A percentile compares a stretch with the other conserved stretches of the same genome.
Conservation (phyloP, 164 flowering plant genomes). For the Sedum album region DNA sequence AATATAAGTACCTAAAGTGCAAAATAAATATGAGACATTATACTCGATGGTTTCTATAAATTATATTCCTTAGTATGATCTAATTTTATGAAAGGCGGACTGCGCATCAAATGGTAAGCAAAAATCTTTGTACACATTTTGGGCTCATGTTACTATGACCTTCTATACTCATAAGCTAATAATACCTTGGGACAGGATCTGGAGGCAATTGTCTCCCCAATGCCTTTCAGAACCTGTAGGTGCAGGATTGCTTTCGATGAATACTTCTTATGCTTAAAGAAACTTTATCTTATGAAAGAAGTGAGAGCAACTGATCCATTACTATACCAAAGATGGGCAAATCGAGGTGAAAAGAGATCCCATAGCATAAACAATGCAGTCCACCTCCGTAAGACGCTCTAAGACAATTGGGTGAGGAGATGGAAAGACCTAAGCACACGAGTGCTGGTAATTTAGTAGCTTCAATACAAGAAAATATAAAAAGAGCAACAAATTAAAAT, state of each 20-base stretch:
- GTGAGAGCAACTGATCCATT: neutral
- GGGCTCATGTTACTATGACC: neutral
- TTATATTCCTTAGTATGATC: neutral
- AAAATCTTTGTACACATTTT: too few relatives aligned
- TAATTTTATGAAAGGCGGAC: neutral
- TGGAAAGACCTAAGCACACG: conserved; percentile 67
- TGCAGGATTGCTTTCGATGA: neutral
- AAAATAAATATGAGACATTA: too few relatives aligned
- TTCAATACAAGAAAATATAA: neutral
- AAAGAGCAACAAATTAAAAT: neutral
- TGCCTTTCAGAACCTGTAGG: conserved; percentile 66
- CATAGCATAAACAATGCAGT: conserved; percentile 90
- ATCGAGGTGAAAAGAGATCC: conserved; percentile 93
- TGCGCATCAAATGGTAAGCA: neutral
- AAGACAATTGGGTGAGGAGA: conserved; percentile 56
- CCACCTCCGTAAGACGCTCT: conserved; percentile 65
- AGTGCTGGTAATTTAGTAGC: neutral
- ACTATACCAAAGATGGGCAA: conserved; percentile 86
- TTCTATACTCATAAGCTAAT: neutral
- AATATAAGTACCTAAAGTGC: conserved; percentile 61
- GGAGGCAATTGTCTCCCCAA: conserved; percentile 79
- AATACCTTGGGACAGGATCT: conserved; percentile 82
- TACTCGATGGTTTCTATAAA: too few relatives aligned
- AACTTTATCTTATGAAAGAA: neutral
- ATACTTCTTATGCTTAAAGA: neutral